Evolutionary conservation across 495 filamentous ascomycete species (phyloP).

Genomic region (Aspergillus ostianus): DNA sequence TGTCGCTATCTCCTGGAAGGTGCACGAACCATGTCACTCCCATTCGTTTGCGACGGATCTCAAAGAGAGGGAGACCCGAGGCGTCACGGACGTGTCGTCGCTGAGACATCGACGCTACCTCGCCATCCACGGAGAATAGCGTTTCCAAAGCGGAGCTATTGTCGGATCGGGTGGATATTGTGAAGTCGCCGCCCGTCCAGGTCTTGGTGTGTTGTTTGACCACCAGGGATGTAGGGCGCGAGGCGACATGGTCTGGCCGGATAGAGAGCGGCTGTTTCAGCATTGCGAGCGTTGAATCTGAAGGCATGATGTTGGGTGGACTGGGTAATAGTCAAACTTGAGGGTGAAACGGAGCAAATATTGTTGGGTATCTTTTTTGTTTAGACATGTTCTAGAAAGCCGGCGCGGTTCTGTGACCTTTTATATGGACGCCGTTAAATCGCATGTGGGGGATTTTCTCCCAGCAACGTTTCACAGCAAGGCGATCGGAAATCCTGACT

Average conservation of each 20-base stretch:
- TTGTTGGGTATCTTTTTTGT: no score
- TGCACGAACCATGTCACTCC: conserved; percentile 21
- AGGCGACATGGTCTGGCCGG: conserved; percentile 15
- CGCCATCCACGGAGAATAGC: conserved; percentile 15
- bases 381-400: no score
- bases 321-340: no score
- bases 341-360: no score
- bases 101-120: conserved; percentile 7
- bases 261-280: conserved; percentile 16
- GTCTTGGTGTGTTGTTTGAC: conserved; percentile 15
- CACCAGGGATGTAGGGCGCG: conserved; percentile 6
- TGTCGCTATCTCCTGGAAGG: conserved; percentile 5
- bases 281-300: not conserved
- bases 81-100: conserved; percentile 16
- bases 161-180: conserved; percentile 3
- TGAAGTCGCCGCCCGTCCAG: conserved; percentile 17
- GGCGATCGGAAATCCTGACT: no score
- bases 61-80: conserved; percentile 19
- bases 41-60: conserved; percentile 13
- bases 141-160: not conserved
- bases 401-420: no score
- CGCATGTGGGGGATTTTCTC: no score
- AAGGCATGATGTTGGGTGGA: not conserved
- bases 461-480: no score
- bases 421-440: no score